These are phyloP conservation scores for Raphidocelis subcapitata DNA, from an alignment of 139 green algal genomes.

Conservation along the genomic window DNA sequence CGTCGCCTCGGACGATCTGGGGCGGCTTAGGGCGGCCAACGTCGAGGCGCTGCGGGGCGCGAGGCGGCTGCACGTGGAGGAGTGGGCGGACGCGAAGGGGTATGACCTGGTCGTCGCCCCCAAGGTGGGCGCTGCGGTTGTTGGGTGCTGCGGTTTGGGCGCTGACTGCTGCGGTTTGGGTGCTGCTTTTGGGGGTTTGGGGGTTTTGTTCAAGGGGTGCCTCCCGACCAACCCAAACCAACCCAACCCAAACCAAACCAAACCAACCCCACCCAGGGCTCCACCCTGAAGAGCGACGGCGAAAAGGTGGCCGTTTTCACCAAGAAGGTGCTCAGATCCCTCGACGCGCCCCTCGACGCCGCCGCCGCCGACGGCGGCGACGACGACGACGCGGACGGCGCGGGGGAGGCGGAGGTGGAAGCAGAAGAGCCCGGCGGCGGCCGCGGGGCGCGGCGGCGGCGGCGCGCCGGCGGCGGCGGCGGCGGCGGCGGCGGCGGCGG, in stretches of 20 bases:
- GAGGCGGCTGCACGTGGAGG: not conserved
- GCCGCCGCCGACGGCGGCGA: conserved; percentile 9
- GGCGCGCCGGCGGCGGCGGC: not conserved
- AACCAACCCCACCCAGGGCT: conserved; percentile 14
- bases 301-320: conserved; percentile 44
- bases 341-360: not conserved
- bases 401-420: not conserved
- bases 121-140: conserved; percentile 7
- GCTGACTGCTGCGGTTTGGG: not conserved
- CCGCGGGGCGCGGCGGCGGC: not conserved
- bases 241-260: not conserved
- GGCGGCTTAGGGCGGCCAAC: not conserved
- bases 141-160: not conserved
- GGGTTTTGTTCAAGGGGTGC: not conserved
- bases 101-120: conserved; percentile 48
- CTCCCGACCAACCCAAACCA: not conserved
- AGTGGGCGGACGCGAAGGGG: conserved; percentile 25
- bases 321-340: conserved; percentile 23
- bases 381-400: conserved; percentile 5
- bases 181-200: not conserved
- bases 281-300: conserved; percentile 30
- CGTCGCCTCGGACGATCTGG: not conserved
- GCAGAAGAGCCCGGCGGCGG: too few relatives aligned
- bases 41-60: not conserved
- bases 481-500: not conserved